Evolutionary conservation across 75 land plant species (phyloP).

Genomic region (Isoetes taiwanensis): DNA sequence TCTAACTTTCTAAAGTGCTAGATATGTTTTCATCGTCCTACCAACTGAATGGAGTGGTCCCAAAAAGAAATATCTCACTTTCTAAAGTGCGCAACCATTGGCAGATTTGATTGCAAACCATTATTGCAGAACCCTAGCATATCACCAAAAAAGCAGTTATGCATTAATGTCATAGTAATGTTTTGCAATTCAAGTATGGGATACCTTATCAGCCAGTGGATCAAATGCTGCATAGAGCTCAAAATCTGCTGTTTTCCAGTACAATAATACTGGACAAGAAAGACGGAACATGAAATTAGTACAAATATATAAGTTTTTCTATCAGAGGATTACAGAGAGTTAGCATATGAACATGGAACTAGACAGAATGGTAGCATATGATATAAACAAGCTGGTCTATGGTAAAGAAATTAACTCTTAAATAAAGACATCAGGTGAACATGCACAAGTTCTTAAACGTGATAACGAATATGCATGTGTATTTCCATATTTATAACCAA

Average conservation of each 20-base stretch:
- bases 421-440: background rate
- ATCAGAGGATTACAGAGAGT: background rate
- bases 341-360: background rate
- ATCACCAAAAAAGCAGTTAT: background rate
- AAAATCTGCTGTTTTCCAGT: conserved; percentile 95
- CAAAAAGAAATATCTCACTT: conserved; percentile 80
- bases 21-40: conserved; percentile 20
- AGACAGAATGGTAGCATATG: background rate
- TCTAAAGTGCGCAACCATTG: conserved; percentile 90
- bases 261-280: conserved; percentile 53
- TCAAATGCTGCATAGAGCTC: conserved; percentile 99
- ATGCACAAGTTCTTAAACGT: no score
- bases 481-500: background rate
- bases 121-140: conserved; percentile 67
- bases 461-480: background rate
- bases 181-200: background rate
- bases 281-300: background rate
- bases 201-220: conserved; percentile 94
- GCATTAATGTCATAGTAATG: background rate
- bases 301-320: background rate
- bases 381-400: background rate
- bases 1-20: conserved; percentile 80
- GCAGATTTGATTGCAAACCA: conserved; percentile 79
- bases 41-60: conserved; percentile 89
- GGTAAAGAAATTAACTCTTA: background rate